Evolutionary conservation across 1,284 basidiomycete species (phyloP).

Genomic region (Sporisorium iseilematis-ciliati): DNA sequence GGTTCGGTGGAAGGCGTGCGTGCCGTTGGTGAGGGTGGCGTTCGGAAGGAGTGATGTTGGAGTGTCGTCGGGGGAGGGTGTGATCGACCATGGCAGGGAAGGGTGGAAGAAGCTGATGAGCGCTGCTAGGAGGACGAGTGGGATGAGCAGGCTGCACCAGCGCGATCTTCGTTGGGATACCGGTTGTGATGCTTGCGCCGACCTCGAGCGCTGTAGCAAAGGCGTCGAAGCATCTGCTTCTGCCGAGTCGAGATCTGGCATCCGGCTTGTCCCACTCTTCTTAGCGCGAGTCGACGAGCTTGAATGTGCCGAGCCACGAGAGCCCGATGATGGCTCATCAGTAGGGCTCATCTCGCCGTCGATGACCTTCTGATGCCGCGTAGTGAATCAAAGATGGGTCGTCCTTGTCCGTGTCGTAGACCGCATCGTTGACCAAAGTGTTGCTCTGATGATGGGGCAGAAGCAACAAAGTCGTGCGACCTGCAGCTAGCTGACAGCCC

Average conservation of each 20-base stretch:
- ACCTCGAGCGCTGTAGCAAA: slow-evolving; percentile 3
- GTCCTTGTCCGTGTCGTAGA: background rate
- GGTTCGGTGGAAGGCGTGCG: slow-evolving; percentile 72
- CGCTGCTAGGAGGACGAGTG: slow-evolving; percentile 10
- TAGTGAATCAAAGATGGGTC: background rate
- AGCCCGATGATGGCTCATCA: background rate
- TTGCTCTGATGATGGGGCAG: background rate
- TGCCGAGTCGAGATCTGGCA: background rate
- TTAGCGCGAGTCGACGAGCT: background rate
- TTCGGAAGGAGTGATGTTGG: slow-evolving; percentile 16
- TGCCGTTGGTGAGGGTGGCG: slow-evolving; percentile 38
- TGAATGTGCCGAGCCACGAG: background rate
- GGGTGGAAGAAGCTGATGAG: slow-evolving; percentile 13
- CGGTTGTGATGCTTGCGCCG: no score
- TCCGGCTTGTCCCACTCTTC: background rate
- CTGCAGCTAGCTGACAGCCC: background rate
- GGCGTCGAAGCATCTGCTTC: slow-evolving; percentile 20
- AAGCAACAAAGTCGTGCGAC: background rate
- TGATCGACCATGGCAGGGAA: background rate
- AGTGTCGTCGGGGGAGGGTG: background rate
- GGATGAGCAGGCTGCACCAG: slow-evolving; percentile 6
- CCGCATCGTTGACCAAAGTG: background rate
- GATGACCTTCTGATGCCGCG: background rate
- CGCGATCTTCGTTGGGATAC: background rate
- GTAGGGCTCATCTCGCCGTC: slow-evolving; percentile 4